Percentiles rank a stretch among this genome's conserved stretches.
phyloP scores from a whole-genome alignment of 805 yeast species.

The Hanseniaspora pseudoguilliermondii region DNA sequence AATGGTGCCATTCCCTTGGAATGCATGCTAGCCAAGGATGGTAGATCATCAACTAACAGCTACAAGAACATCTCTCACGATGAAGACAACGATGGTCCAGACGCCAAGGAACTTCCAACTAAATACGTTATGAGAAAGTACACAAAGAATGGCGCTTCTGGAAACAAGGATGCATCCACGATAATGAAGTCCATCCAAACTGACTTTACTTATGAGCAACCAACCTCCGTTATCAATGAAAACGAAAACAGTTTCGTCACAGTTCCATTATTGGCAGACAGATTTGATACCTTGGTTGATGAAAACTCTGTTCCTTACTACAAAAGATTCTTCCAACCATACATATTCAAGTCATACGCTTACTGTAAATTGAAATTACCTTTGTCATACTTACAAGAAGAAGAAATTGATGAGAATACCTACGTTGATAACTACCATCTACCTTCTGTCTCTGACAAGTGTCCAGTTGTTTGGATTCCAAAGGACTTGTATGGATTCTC shows the following conservation, averaged over 20 bases:
- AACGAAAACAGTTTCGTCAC: constrained; percentile 21
- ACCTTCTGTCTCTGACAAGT: constrained; percentile 56
- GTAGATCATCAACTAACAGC: constrained; percentile 51
- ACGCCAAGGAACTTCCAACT: constrained; percentile 23
- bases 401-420: constrained; percentile 36
- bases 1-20: constrained; percentile 47
- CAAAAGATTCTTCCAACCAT: constrained; percentile 44
- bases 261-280: constrained; percentile 58
- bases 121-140: constrained; percentile 23
- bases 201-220: constrained; percentile 21
- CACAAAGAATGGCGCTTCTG: constrained; percentile 14
- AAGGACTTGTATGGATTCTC: constrained; percentile 78
- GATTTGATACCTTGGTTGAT: constrained; percentile 28
- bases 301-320: constrained; percentile 31
- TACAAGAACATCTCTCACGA: constrained; percentile 25
- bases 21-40: constrained; percentile 66
- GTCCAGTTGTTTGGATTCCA: constrained; percentile 89
- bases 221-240: constrained; percentile 12
- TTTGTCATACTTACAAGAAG: constrained; percentile 33
- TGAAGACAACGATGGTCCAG: constrained; percentile 14
- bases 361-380: constrained; percentile 43
- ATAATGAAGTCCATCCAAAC: constrained; percentile 16
- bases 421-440: constrained; percentile 38
- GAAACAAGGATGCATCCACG: constrained; percentile 9
- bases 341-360: constrained; percentile 37